Evolutionary conservation across 306 rosid species (phyloP).

Genomic region (Ormosia emarginata): DNA sequence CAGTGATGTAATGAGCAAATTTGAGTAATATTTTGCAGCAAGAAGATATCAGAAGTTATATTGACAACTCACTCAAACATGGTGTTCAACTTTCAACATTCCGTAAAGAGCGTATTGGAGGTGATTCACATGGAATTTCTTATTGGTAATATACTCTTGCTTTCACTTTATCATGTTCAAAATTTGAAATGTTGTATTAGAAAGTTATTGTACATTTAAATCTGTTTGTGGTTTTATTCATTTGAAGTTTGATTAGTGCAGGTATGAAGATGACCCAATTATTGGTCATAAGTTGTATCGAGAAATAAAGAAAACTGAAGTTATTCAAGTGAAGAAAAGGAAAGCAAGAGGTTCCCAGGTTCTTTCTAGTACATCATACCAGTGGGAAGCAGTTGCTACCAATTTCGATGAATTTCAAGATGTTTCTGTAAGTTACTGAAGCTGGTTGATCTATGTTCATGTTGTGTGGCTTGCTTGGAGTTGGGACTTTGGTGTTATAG

Average conservation of each 20-base stretch:
- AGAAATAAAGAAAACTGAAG: constrained; percentile 73
- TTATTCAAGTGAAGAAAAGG: constrained; percentile 64
- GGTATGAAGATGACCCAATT: constrained; percentile 94
- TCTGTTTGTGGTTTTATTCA: constrained; percentile 22
- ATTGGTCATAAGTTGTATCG: constrained; percentile 92
- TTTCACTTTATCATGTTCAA: constrained; percentile 15
- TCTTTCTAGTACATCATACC: constrained; percentile 68
- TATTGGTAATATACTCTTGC: constrained; percentile 69
- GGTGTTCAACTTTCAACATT: constrained; percentile 82
- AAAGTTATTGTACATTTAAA: constrained; percentile 10
- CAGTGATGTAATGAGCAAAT: constrained; percentile 26
- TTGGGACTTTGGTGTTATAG: neutral
- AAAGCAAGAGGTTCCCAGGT: constrained; percentile 85
- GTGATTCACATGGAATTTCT: constrained; percentile 88
- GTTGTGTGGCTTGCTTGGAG: constrained; percentile 20
- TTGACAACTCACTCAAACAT: constrained; percentile 86
- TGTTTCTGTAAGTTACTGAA: constrained; percentile 82
- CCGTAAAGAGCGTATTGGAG: constrained; percentile 98
- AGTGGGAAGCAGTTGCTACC: constrained; percentile 98
- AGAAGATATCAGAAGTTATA: constrained; percentile 89
- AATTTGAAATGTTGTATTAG: constrained; percentile 10
- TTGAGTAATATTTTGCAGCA: constrained; percentile 70
- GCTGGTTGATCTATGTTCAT: constrained; percentile 16
- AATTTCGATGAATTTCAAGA: constrained; percentile 97
- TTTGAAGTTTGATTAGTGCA: constrained; percentile 44